Evolutionary conservation across 2,329 filamentous ascomycete species (phyloP).

Genomic region (Verticillium isaacii): DNA sequence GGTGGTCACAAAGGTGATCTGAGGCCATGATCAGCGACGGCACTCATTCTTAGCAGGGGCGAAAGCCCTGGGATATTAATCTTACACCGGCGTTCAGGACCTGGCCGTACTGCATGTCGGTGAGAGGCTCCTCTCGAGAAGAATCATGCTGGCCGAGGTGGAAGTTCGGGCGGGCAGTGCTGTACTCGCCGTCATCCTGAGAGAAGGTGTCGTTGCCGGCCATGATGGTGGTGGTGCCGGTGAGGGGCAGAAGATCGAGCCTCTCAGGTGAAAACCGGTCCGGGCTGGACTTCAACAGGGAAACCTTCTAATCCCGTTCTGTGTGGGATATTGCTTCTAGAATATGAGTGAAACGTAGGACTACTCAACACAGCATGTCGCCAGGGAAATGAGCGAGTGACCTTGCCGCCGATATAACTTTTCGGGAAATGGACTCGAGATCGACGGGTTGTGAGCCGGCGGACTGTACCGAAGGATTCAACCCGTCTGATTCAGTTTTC

Average conservation of each 20-base stretch:
- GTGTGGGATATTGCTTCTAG: not conserved
- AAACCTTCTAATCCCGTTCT: not conserved
- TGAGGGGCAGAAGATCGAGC: not conserved
- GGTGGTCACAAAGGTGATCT: conserved; percentile 77
- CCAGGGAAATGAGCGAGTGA: not conserved
- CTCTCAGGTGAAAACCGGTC: not conserved
- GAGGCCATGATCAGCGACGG: conserved; percentile 5
- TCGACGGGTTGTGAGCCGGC: not conserved
- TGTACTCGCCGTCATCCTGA: conserved; percentile 8
- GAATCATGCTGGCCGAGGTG: conserved; percentile 74
- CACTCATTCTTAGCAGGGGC: conserved; percentile 10
- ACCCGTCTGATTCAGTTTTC: not conserved
- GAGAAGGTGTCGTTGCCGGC: not conserved
- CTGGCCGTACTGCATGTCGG: conserved; percentile 59
- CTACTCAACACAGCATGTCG: not conserved
- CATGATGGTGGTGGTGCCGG: not conserved
- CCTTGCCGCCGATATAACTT: not conserved
- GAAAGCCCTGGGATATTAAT: conserved; percentile 13
- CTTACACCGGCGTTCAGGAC: conserved; percentile 66
- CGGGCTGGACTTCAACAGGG: too few relatives aligned
- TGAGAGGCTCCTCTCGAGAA: conserved; percentile 53
- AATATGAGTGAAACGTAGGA: not conserved
- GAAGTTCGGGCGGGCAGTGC: conserved; percentile 40
- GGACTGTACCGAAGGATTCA: not conserved
- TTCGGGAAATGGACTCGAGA: not conserved